phyloP scores from a whole-genome alignment of 2,329 filamentous ascomycete genomes.

The Dissoconium aciculare region DNA sequence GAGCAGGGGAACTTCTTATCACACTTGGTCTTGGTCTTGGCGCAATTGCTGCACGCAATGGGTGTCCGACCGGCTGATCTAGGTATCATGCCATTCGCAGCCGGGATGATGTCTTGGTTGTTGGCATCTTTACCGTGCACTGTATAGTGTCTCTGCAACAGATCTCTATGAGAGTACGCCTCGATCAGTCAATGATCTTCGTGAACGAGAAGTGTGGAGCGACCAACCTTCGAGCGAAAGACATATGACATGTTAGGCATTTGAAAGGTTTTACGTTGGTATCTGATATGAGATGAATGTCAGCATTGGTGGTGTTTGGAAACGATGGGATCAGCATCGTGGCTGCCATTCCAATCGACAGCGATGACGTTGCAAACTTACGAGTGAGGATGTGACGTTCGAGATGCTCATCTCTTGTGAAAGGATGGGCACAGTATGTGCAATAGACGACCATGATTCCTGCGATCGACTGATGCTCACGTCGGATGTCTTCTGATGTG shows the following conservation, averaged over 20 bases:
- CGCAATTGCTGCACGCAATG: conserved; percentile 39
- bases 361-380: conserved; percentile 20
- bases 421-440: conserved; percentile 39
- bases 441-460: conserved; percentile 39
- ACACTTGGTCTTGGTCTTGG: conserved; percentile 41
- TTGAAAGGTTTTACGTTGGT: conserved; percentile 43
- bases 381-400: conserved; percentile 39
- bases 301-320: too few species aligned
- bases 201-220: not conserved
- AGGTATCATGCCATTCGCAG: conserved; percentile 36
- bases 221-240: conserved; percentile 36
- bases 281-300: too few species aligned
- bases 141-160: conserved; percentile 38
- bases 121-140: conserved; percentile 37
- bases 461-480: too few species aligned
- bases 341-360: not conserved
- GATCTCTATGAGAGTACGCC: conserved; percentile 30
- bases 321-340: conserved; percentile 6
- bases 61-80: conserved; percentile 38
- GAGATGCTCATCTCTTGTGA: conserved; percentile 38
- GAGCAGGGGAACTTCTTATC: conserved; percentile 42
- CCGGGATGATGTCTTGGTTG: conserved; percentile 34
- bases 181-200: conserved; percentile 5
- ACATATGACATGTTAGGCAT: conserved; percentile 41
- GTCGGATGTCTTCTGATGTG: too few species aligned